A percentile compares a stretch with the other conserved stretches of the same genome.
These are phyloP conservation scores for Boletus subparvulus DNA, from an alignment of 768 basidiomycete genomes.

Conservation along the genomic window DNA sequence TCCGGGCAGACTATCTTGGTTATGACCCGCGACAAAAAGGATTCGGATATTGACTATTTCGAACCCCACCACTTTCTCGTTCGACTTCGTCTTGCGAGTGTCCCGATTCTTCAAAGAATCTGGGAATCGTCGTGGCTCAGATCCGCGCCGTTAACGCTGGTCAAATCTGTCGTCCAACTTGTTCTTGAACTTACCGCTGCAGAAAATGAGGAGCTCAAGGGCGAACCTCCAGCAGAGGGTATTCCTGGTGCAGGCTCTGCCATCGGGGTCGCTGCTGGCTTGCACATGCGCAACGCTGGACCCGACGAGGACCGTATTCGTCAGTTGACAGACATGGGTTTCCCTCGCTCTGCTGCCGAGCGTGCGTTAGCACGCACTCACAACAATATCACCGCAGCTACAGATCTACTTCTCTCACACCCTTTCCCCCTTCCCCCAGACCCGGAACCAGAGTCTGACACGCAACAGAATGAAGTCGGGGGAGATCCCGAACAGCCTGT, in stretches of 20 bases:
- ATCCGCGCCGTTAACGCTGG: constrained; percentile 69
- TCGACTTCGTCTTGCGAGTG: constrained; percentile 63
- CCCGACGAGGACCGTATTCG: constrained; percentile 78
- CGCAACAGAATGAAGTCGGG: constrained; percentile 14
- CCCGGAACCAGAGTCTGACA: constrained; percentile 38
- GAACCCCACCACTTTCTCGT: constrained; percentile 88
- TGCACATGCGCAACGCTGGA: constrained; percentile 39
- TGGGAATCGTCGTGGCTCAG: constrained; percentile 88
- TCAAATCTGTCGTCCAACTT: constrained; percentile 70
- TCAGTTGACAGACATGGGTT: constrained; percentile 95
- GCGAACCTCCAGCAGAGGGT: constrained; percentile 40
- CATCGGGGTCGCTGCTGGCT: constrained; percentile 32
- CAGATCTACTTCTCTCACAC: constrained; percentile 81
- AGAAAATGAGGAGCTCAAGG: constrained; percentile 73
- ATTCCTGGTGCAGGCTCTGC: constrained; percentile 33
- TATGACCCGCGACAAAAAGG: constrained; percentile 73
- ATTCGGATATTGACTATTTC: constrained; percentile 76
- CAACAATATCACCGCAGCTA: constrained; percentile 87
- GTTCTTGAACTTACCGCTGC: constrained; percentile 80
- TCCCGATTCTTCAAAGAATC: constrained; percentile 64
- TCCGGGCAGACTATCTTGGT: constrained; percentile 78
- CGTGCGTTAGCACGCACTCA: constrained; percentile 79
- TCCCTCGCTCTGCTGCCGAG: constrained; percentile 84
- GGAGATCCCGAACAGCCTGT: constrained; percentile 26
- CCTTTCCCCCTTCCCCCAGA: constrained; percentile 78